Percentiles rank a stretch among this genome's conserved stretches.
Conservation (phyloP, 2,329 filamentous ascomycete species). For the Zalaria obscura region DNA sequence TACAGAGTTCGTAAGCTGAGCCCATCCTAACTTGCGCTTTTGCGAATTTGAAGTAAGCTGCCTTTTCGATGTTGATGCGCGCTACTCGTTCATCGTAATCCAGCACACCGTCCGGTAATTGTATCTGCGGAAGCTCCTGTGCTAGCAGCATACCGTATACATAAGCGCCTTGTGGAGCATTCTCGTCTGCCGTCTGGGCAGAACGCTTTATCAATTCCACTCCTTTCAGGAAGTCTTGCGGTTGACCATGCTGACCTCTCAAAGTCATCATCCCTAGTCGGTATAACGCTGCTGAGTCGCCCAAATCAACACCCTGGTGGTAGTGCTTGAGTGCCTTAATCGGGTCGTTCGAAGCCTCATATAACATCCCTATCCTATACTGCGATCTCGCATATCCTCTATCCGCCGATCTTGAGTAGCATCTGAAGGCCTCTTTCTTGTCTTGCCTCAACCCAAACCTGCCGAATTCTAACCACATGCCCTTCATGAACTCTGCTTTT, state of each 20-base stretch:
- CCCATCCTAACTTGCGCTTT: constrained; percentile 98
- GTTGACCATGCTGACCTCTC: constrained; percentile 82
- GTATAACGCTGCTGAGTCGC: constrained; percentile 77
- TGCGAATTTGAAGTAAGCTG: constrained; percentile 86
- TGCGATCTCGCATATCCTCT: constrained; percentile 79
- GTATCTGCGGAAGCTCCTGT: constrained; percentile 80
- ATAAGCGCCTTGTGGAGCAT: constrained; percentile 91
- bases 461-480: constrained; percentile 97
- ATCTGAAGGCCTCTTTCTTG: constrained; percentile 84
- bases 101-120: constrained; percentile 57
- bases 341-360: constrained; percentile 86
- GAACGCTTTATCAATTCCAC: constrained; percentile 72
- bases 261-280: constrained; percentile 96
- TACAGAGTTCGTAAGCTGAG: constrained; percentile 85
- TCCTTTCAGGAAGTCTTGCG: constrained; percentile 63
- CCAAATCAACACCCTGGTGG: constrained; percentile 59
- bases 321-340: constrained; percentile 87
- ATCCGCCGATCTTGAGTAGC: constrained; percentile 74
- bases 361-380: constrained; percentile 97
- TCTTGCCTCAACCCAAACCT: constrained; percentile 84
- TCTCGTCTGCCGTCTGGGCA: constrained; percentile 82
- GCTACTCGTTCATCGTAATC: constrained; percentile 59
- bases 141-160: constrained; percentile 80
- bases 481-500: constrained; percentile 83
- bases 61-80: constrained; percentile 85